Base-by-base conservation (phyloP, 2,329 filamentous ascomycete genomes). In the Pezicula neosporulosa region DNA sequence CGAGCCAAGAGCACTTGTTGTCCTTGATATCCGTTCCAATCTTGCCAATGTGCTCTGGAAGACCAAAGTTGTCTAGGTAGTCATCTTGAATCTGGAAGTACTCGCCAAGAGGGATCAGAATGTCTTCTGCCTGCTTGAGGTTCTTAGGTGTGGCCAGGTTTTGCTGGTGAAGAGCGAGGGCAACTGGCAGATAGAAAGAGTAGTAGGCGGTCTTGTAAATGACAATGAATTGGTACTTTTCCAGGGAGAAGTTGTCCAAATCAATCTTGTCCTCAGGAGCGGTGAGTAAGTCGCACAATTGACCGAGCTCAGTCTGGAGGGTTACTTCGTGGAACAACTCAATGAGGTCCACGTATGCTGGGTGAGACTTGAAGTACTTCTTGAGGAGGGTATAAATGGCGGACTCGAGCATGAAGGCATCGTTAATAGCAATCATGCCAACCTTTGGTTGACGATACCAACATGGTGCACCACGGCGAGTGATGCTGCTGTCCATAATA, bases 181-280 rank as follows among this genome's bases (percentile, higher is more conserved):
- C 93, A 50, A 99, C 91, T 53, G 94, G 94, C 13, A 99, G 87
- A 77, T 97, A 97, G 81, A 99, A 99, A 67, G 89, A 95, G 80
- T 99, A 99, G 79, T 95, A 99, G 47, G 94, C 92, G 21, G 94
- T 99, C 85, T 99, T 99, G 85, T 96, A 97, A 74, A 96, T 89
- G 75, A 99, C 94, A 67, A 99, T 99, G 80, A 97, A 99, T 64
- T 80, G 85, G 79, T 96, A 96, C 80, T 96, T 99, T 56, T 92
- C 82, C 72, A 97, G 80, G 71, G 85, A 91, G 80, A 99, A 99
- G 78, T 96, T 96, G 80, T 89, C 79, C 58, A 99, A 85, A 74
- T 97, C 85, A 66, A 97, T 89, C 56, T 86, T 78, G 70, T 97
- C 92, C 75, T 99, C 94, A 39, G 94, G 94, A 36, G 94, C 94